phyloP scores from a whole-genome alignment of 139 green algal species.

The Dunaliella primolecta region DNA sequence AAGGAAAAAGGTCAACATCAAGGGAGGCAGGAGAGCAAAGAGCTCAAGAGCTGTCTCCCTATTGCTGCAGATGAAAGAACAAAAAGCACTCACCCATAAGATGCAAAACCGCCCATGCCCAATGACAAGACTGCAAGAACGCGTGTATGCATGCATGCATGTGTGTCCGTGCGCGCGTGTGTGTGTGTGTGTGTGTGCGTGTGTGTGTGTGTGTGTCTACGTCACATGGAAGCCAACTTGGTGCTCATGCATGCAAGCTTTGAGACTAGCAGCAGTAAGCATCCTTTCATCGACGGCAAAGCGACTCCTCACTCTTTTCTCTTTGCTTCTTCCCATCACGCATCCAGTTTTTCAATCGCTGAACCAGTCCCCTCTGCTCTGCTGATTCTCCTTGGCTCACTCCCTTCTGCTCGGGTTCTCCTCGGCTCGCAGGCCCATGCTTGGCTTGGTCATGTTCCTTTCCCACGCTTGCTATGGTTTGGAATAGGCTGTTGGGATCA shows the following conservation, averaged over 20 bases:
- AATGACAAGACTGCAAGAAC: conserved; percentile 34
- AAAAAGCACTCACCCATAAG: too few species aligned
- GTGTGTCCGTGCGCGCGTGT: too few species aligned
- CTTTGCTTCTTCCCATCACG: background rate
- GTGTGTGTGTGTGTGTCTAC: background rate
- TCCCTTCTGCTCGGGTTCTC: too few species aligned
- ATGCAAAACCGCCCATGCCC: conserved; percentile 41
- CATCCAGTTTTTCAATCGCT: background rate
- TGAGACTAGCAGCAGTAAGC: background rate
- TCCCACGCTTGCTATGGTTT: too few species aligned
- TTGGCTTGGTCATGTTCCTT: too few species aligned
- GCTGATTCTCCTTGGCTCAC: too few species aligned
- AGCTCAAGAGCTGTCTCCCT: too few species aligned
- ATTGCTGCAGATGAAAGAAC: too few species aligned
- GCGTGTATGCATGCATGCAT: background rate
- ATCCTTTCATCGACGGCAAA: background rate
- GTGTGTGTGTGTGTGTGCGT: background rate
- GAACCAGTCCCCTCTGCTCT: background rate
- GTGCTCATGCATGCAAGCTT: background rate
- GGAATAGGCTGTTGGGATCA: too few species aligned
- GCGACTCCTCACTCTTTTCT: background rate
- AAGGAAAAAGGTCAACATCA: too few species aligned
- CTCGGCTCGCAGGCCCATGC: too few species aligned
- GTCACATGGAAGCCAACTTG: background rate
- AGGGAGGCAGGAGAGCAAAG: too few species aligned